These are phyloP conservation scores for Cryptosporidium sp. DNA, from an alignment of 169 alveolate genomes.

Conservation along the genomic window DNA sequence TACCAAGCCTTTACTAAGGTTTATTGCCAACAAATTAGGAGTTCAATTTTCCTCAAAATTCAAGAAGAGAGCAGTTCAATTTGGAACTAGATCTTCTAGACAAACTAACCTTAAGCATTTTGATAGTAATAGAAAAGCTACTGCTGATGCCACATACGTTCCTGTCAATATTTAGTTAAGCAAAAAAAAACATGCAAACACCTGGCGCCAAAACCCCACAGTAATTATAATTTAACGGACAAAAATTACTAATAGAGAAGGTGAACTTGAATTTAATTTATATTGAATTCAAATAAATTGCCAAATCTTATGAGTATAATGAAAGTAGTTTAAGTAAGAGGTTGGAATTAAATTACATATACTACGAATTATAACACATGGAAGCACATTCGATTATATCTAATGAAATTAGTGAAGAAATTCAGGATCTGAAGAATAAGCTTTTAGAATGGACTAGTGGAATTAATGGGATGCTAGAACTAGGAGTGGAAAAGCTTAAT, in stretches of 20 bases:
- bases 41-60: constrained; percentile 73
- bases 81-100: constrained; percentile 88
- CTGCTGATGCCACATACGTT: constrained; percentile 50
- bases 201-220: constrained; percentile 37
- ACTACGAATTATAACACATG: background rate
- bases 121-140: constrained; percentile 87
- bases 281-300: background rate
- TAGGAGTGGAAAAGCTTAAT: constrained; percentile 20
- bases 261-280: background rate
- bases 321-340: background rate
- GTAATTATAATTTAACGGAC: background rate
- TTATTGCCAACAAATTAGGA: constrained; percentile 78
- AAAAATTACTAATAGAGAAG: background rate
- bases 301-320: background rate
- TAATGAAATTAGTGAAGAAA: constrained; percentile 42
- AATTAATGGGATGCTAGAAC: constrained; percentile 31
- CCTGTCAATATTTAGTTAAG: background rate
- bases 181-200: background rate
- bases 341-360: background rate
- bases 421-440: constrained; percentile 38
- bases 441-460: constrained; percentile 53
- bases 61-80: constrained; percentile 88
- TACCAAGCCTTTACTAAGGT: constrained; percentile 80
- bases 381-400: constrained; percentile 46
- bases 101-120: constrained; percentile 82